Evolutionary conservation across 768 basidiomycete species (phyloP).

Genomic region (Lactifluus rugatus): DNA sequence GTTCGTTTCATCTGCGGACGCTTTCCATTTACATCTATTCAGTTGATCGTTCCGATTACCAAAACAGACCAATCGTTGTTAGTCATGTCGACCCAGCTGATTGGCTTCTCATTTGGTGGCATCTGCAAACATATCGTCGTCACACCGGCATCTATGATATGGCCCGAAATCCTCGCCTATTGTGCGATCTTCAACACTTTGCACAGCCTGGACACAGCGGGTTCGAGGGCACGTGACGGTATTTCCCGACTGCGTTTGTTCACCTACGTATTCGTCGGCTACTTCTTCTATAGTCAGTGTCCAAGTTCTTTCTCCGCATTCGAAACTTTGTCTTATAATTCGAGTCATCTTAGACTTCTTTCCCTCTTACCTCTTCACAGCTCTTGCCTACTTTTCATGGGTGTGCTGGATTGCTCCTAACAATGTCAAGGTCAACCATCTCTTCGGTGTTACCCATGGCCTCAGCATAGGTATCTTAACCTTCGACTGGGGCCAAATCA

Average conservation of each 20-base stretch:
- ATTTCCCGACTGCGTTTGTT: not conserved
- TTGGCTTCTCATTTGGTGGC: not conserved
- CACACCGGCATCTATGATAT: not conserved
- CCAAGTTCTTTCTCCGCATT: not conserved
- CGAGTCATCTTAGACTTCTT: not conserved
- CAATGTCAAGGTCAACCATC: not conserved
- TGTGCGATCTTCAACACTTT: not conserved
- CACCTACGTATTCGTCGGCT: not conserved
- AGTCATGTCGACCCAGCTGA: not conserved
- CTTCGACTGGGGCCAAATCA: slow-evolving; percentile 82
- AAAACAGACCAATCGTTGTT: too few species aligned
- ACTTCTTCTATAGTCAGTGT: not conserved
- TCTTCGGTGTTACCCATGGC: slow-evolving; percentile 11
- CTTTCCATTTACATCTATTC: not conserved
- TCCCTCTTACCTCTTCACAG: not conserved
- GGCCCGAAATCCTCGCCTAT: not conserved
- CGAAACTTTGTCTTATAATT: not conserved
- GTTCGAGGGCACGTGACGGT: too few species aligned
- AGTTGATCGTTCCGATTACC: not conserved
- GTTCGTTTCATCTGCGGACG: not conserved
- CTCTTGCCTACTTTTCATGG: not conserved
- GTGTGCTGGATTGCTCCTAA: not conserved
- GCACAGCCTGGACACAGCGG: not conserved
- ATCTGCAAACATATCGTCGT: not conserved
- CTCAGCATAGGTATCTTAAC: slow-evolving; percentile 66